A percentile compares a stretch with the other conserved stretches of the same genome.
phyloP scores from a whole-genome alignment of 2,329 filamentous ascomycete species.

The Huntiella decipiens region DNA sequence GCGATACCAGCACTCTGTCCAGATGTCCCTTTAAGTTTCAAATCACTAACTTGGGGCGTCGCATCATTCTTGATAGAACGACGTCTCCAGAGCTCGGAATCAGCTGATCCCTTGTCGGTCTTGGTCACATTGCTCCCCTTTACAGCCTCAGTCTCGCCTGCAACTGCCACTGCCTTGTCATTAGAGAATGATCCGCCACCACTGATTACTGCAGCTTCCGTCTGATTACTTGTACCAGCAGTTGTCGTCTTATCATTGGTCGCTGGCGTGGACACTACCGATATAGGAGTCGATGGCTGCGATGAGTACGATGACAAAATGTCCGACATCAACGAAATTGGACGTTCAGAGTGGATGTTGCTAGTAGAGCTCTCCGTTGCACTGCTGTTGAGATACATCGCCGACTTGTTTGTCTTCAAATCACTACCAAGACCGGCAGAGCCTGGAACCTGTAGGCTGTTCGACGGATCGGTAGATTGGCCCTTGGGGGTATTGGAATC shows the following conservation, averaged over 20 bases:
- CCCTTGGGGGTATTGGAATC: slow-evolving; percentile 10
- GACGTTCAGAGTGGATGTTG: slow-evolving; percentile 5
- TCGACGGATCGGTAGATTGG: slow-evolving; percentile 5
- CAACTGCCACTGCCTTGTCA: no score
- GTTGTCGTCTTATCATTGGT: neutral
- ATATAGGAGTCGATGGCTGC: slow-evolving; percentile 12
- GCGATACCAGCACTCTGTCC: no score
- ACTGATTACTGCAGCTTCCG: no score
- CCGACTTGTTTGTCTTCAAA: neutral
- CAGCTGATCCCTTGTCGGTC: neutral
- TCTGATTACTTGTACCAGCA: no score
- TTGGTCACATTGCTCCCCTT: neutral
- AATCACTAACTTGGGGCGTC: slow-evolving; percentile 26
- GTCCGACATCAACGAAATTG: slow-evolving; percentile 10
- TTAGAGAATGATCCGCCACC: no score
- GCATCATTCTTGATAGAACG: slow-evolving; percentile 31
- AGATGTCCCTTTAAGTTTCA: slow-evolving; percentile 13
- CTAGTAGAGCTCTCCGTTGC: slow-evolving; percentile 13
- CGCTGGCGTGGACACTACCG: slow-evolving; percentile 1
- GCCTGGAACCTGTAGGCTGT: slow-evolving; percentile 6
- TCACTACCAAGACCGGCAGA: neutral
- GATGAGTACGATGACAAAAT: slow-evolving; percentile 14
- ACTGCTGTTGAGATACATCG: slow-evolving; percentile 10
- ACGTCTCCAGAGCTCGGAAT: slow-evolving; percentile 26
- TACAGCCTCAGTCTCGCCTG: no score